Evolutionary conservation across 2,329 filamentous ascomycete species (phyloP).

Genomic region (Pseudopyrenochaeta lycopersici): DNA sequence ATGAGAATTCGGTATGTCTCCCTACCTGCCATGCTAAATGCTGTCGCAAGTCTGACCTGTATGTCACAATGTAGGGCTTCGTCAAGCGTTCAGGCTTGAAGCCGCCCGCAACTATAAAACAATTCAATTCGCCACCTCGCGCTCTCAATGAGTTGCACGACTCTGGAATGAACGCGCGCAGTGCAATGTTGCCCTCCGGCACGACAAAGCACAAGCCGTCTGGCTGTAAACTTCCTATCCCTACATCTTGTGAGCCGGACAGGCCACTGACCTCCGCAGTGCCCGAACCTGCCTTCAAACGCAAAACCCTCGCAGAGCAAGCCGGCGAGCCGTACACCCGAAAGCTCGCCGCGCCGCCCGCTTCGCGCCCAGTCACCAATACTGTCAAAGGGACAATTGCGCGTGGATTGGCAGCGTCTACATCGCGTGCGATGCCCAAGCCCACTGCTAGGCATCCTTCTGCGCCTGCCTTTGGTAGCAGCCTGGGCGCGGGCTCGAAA

Average conservation of each 20-base stretch:
- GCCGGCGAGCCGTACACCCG: constrained; percentile 58
- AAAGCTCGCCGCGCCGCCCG: constrained; percentile 52
- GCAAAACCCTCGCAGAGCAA: constrained; percentile 60
- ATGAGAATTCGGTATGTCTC: constrained; percentile 42
- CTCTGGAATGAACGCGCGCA: constrained; percentile 63
- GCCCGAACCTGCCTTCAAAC: constrained; percentile 59
- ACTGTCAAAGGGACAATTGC: constrained; percentile 59
- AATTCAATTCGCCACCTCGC: constrained; percentile 34
- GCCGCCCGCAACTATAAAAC: constrained; percentile 35
- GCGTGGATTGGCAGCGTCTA: constrained; percentile 46
- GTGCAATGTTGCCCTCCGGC: constrained; percentile 58
- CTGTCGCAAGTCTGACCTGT: constrained; percentile 20
- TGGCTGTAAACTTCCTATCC: constrained; percentile 51
- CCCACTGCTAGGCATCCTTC: constrained; percentile 55
- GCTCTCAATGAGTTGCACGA: constrained; percentile 61
- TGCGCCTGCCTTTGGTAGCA: constrained; percentile 62
- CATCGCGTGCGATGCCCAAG: constrained; percentile 53
- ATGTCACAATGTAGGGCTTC: constrained; percentile 24
- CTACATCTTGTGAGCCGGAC: constrained; percentile 11
- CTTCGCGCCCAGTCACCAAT: constrained; percentile 50
- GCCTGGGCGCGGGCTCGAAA: constrained; percentile 62
- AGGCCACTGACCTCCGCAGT: constrained; percentile 44
- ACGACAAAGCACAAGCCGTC: constrained; percentile 62
- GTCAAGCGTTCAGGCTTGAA: constrained; percentile 43
- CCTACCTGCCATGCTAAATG: background rate